Percentiles rank a stretch among this genome's conserved stretches.
Evolutionary conservation across 345 rosid genomes (phyloP).

Genomic region (Raphanus raphanistrum): DNA sequence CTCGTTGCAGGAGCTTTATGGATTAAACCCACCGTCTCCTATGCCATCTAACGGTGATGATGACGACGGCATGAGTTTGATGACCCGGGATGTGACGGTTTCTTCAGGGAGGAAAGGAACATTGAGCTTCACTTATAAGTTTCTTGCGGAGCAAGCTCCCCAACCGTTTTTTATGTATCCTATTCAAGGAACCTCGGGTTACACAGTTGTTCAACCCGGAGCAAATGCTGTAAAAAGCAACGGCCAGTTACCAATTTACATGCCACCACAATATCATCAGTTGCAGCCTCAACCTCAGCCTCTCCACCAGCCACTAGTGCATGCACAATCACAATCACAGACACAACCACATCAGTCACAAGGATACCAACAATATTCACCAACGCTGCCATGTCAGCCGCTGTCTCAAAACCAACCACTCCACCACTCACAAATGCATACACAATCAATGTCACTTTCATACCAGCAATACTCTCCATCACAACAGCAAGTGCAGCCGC

Average conservation of each 20-base stretch:
- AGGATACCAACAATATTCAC: not conserved
- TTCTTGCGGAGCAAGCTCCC: not conserved
- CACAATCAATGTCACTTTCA: not conserved
- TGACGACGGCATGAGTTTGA: constrained; percentile 27
- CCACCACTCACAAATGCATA: not conserved
- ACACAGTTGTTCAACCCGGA: not conserved
- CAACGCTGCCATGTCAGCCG: not conserved
- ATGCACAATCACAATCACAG: not conserved
- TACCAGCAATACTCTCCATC: not conserved
- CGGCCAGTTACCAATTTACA: not conserved
- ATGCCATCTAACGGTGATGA: not conserved
- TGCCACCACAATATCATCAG: not conserved
- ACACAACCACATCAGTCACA: not conserved
- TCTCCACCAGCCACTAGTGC: not conserved
- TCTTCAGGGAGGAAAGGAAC: not conserved
- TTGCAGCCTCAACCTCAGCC: not conserved
- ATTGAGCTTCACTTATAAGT: not conserved
- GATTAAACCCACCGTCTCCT: not conserved
- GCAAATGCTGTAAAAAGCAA: not conserved
- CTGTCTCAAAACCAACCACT: not conserved
- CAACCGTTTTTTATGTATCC: not conserved
- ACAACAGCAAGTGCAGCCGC: not conserved
- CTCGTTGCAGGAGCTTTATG: constrained; percentile 54
- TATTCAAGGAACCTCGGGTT: not conserved
- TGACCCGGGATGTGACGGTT: constrained; percentile 47